phyloP scores from a whole-genome alignment of 2,329 filamentous ascomycete genomes.

The Juglanconis oblonga region DNA sequence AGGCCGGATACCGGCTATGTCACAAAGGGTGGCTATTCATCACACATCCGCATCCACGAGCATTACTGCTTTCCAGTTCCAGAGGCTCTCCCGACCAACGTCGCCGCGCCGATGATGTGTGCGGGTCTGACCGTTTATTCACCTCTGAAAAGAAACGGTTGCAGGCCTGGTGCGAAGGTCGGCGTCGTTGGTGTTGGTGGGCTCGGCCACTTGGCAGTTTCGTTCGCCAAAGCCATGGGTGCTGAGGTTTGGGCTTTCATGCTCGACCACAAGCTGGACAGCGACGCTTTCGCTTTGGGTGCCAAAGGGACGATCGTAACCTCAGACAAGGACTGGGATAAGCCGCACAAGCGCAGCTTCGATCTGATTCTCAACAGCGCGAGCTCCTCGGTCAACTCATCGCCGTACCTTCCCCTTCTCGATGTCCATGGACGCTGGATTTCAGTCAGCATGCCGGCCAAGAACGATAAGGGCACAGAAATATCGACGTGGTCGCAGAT shows the following conservation, averaged over 20 bases:
- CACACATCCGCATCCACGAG: slow-evolving; percentile 55
- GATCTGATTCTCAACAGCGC: slow-evolving; percentile 77
- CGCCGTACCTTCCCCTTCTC: slow-evolving; percentile 72
- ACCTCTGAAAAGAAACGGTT: slow-evolving; percentile 72
- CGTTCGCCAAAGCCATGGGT: slow-evolving; percentile 67
- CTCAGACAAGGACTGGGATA: slow-evolving; percentile 54
- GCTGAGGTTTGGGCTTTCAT: slow-evolving; percentile 59
- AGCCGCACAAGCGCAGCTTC: slow-evolving; percentile 59
- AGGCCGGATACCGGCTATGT: slow-evolving; percentile 30
- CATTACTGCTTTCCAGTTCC: slow-evolving; percentile 75
- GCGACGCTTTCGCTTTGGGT: slow-evolving; percentile 56
- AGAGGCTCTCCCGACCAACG: slow-evolving; percentile 58
- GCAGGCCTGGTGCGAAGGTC: slow-evolving; percentile 75
- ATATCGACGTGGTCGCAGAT: slow-evolving; percentile 74
- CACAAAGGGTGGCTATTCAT: slow-evolving; percentile 55
- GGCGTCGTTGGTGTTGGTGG: slow-evolving; percentile 72
- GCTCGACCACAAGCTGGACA: slow-evolving; percentile 58
- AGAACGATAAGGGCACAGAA: slow-evolving; percentile 66
- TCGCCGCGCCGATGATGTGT: slow-evolving; percentile 79
- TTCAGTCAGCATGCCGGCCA: slow-evolving; percentile 67
- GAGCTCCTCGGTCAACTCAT: slow-evolving; percentile 65
- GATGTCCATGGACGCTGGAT: slow-evolving; percentile 81
- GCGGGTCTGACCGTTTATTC: slow-evolving; percentile 79
- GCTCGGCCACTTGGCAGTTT: slow-evolving; percentile 67
- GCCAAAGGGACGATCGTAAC: slow-evolving; percentile 60